Percentiles rank a stretch among this genome's conserved stretches.
Conservation (phyloP, 1,284 basidiomycete genomes). For the Melampsora americana region DNA sequence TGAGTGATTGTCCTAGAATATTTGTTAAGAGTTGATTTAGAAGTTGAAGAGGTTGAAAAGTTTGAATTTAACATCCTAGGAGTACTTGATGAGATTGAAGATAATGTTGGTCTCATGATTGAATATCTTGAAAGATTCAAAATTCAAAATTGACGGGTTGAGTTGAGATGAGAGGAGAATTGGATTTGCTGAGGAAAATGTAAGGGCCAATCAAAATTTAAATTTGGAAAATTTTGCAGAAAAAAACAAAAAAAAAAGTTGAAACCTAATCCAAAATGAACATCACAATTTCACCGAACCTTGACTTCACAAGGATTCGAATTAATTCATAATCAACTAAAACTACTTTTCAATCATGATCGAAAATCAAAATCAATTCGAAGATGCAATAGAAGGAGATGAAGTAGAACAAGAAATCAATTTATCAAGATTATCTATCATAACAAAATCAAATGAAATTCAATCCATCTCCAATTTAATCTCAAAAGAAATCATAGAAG, state of each 20-base stretch:
- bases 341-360: neutral
- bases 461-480: no score
- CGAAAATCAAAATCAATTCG: conserved; percentile 19
- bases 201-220: no score
- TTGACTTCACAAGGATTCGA: no score
- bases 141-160: no score
- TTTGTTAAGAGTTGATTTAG: conserved; percentile 63
- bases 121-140: neutral
- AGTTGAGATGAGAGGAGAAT: neutral
- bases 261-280: no score
- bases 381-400: conserved; percentile 30
- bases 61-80: neutral
- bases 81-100: neutral
- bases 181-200: no score
- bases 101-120: neutral
- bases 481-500: neutral
- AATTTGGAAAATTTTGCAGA: no score
- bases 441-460: no score
- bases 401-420: neutral
- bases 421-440: no score
- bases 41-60: neutral
- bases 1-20: conserved; percentile 78
- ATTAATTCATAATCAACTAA: no score
- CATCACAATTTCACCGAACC: no score
- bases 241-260: no score